phyloP scores from a whole-genome alignment of 2,329 filamentous ascomycete species.

The Aspergillus ochraceoroseus region DNA sequence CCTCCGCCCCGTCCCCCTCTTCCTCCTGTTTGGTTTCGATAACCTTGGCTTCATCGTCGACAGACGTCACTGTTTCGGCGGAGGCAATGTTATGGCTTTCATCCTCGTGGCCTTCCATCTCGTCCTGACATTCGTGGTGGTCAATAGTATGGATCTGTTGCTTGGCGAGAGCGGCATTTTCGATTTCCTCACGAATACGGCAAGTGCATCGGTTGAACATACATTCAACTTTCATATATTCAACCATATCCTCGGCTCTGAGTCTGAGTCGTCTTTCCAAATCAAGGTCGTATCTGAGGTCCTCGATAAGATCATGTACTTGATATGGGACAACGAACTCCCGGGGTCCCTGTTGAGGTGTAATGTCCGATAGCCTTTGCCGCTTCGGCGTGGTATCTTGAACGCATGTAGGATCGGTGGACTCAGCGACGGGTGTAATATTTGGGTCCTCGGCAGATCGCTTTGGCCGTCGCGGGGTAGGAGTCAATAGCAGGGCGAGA shows the following conservation, averaged over 20 bases:
- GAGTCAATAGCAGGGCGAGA: conserved; percentile 29
- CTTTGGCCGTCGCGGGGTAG: conserved; percentile 34
- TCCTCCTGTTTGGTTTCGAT: not conserved
- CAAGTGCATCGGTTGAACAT: conserved; percentile 48
- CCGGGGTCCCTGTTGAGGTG: conserved; percentile 26
- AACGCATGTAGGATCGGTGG: conserved; percentile 7
- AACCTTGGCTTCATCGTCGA: not conserved
- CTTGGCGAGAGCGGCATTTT: conserved; percentile 40
- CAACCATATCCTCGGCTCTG: conserved; percentile 54
- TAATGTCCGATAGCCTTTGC: conserved; percentile 31
- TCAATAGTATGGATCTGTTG: conserved; percentile 22
- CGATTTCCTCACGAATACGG: conserved; percentile 42
- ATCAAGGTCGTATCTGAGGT: conserved; percentile 48
- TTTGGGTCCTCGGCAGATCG: conserved; percentile 30
- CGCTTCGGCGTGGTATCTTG: conserved; percentile 36
- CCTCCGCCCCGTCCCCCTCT: conserved; percentile 1
- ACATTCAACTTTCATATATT: conserved; percentile 49
- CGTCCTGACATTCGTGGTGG: conserved; percentile 20
- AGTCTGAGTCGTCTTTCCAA: conserved; percentile 48
- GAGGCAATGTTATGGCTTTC: not conserved
- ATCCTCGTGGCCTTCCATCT: not conserved
- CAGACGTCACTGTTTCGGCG: not conserved
- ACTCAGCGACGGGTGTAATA: conserved; percentile 18
- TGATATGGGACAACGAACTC: conserved; percentile 21
- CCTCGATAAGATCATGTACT: conserved; percentile 44